Percentiles rank a stretch among this genome's conserved stretches.
Conservation (phyloP, 1,284 basidiomycete genomes). For the Pascua sp. region DNA sequence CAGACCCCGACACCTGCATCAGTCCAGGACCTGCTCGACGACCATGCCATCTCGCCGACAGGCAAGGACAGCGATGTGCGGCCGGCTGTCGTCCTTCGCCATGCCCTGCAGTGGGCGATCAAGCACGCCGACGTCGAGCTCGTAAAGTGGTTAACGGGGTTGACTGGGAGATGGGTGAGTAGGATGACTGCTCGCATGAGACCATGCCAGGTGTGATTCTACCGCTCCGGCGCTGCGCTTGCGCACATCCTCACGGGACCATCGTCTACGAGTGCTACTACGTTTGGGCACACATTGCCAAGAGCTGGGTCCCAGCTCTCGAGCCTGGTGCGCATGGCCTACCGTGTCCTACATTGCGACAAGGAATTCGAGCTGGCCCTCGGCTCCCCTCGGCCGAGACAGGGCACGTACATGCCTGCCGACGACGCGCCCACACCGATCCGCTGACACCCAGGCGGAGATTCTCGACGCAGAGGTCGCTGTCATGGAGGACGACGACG, state of each 20-base stretch:
- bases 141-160: constrained; percentile 30
- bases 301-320: too few relatives aligned
- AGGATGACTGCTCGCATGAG: not conserved
- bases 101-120: constrained; percentile 38
- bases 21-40: not conserved
- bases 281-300: not conserved
- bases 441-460: constrained; percentile 22
- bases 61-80: not conserved
- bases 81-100: constrained; percentile 28
- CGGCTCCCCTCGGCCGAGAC: too few relatives aligned
- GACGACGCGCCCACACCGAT: not conserved
- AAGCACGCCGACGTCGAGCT: constrained; percentile 38
- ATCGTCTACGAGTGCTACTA: not conserved
- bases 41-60: too few relatives aligned
- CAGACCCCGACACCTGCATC: constrained; percentile 3
- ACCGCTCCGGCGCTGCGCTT: not conserved
- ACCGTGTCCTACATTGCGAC: not conserved
- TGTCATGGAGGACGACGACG: constrained; percentile 69
- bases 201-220: not conserved
- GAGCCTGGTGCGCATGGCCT: not conserved
- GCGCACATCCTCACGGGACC: not conserved
- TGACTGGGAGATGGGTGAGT: constrained; percentile 38
- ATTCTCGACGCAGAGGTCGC: constrained; percentile 34
- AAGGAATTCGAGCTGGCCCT: not conserved
- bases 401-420: too few relatives aligned